Percentiles rank a stretch among this genome's conserved stretches.
Conservation (phyloP, 164 flowering plant species). For the Houttuynia cordata region DNA sequence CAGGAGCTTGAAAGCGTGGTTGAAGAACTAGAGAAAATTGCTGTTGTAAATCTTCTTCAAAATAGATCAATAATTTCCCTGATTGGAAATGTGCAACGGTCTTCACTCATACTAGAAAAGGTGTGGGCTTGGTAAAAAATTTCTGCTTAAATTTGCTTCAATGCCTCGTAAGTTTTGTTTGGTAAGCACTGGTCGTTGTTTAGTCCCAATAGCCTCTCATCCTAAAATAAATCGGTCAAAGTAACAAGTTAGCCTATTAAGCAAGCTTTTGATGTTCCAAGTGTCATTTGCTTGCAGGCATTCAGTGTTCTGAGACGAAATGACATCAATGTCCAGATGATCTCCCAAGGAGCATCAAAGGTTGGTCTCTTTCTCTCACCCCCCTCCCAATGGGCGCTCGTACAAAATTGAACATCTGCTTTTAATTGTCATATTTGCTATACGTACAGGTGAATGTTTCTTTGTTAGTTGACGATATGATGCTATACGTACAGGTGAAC, state of each 20-base stretch:
- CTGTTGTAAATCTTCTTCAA: constrained; percentile 78
- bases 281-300: constrained; percentile 33
- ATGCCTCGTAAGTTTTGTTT: too few relatives aligned
- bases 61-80: constrained; percentile 87
- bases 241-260: not conserved
- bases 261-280: not conserved
- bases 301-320: constrained; percentile 54
- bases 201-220: not conserved
- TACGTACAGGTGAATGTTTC: too few relatives aligned
- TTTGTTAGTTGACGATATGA: not conserved
- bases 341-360: constrained; percentile 99
- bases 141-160: too few relatives aligned
- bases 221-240: not conserved
- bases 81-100: constrained; percentile 87
- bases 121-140: constrained; percentile 24
- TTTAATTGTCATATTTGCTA: not conserved
- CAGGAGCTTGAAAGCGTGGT: constrained; percentile 94
- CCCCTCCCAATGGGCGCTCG: too few relatives aligned
- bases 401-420: too few relatives aligned
- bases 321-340: constrained; percentile 94
- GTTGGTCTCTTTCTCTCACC: constrained; percentile 16
- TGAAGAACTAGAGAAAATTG: constrained; percentile 90
- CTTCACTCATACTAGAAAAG: constrained; percentile 87
- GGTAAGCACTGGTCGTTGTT: too few relatives aligned
- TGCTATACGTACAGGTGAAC: constrained; percentile 40